Base-by-base conservation (phyloP, 768 basidiomycete genomes). In the Lactarius hatsudake region DNA sequence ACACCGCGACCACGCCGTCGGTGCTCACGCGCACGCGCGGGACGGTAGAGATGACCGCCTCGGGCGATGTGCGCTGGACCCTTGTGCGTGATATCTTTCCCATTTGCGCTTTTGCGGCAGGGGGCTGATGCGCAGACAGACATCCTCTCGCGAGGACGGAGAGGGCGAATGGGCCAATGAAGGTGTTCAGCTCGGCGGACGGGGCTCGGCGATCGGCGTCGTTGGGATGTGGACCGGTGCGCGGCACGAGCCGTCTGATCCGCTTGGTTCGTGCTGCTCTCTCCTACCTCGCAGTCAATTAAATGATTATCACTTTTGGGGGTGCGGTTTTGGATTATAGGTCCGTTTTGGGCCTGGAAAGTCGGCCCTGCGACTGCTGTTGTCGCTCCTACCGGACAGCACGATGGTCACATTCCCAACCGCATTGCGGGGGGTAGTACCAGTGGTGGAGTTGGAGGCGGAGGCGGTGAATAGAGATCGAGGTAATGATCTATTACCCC, bases 211-310 rank as follows among this genome's bases (percentile, higher is more conserved):
- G 0, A 72, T 79, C 26, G 86, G 87, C 10, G 73, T 85, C 2
- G 75, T 87, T 1, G 86, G 85, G 9, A 71, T 81, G 76, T 86
- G 85, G 85, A 86, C 86, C 0, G 83, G 83, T 9, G 81, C 81
- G 17, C 72, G 72, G 20, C 85, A 86, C 68, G 81, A 81, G 67
- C 64, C 66, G 5, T 73, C 73, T 6, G 81, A 81, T 69, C 82
- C 81, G 1, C 69, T 83, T 2, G 84, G 83, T 78, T 68, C 75
- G 76, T 70, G 2, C 20, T 34, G 15, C 38, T 10, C 45, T n/a
- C 48, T 6, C 45, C 45, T 43, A 10, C 5, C 56, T 3, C 32
- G 38, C 8, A n/a, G 28, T 10, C 9, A 30, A 56, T 34, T 56
- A 10, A n/a, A 18, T 26, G 20, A 7, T 28, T 34, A 17, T 34